Conservation (phyloP, 306 rosid genomes). For the Psophocarpus tetragonolobus region DNA sequence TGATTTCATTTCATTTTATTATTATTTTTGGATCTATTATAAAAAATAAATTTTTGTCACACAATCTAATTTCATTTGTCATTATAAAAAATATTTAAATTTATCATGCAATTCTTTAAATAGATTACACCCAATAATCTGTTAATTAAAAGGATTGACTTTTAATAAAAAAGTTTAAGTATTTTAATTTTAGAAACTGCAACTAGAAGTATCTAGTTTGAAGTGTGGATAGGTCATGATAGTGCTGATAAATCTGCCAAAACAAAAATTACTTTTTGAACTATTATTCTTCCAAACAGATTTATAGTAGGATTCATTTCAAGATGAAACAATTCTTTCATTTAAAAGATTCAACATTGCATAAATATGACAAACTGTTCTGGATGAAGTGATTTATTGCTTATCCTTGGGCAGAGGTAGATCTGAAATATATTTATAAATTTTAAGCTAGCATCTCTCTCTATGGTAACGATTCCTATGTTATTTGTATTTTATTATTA, state of each 20-base stretch:
- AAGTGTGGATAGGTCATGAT: background rate
- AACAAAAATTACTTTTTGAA: background rate
- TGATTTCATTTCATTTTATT: no score
- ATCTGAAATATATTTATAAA: background rate
- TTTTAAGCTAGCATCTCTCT: background rate
- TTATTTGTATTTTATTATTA: slow-evolving; percentile 20
- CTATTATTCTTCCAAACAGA: background rate
- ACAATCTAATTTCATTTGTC: no score
- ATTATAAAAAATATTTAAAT: no score
- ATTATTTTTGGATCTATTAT: no score
- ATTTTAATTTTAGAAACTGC: background rate
- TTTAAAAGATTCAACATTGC: background rate
- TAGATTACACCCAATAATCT: background rate
- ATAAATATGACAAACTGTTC: background rate
- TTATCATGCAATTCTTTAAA: no score
- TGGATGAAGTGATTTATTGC: background rate
- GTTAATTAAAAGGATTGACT: background rate
- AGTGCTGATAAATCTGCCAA: background rate
- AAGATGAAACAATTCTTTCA: background rate
- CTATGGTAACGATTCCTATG: background rate
- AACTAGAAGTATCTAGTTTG: background rate
- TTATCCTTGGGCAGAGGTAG: background rate
- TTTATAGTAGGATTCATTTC: background rate
- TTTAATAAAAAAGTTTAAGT: no score
- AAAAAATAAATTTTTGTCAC: no score